phyloP scores from a whole-genome alignment of 805 yeast genomes.

The Candida parachauliodes region DNA sequence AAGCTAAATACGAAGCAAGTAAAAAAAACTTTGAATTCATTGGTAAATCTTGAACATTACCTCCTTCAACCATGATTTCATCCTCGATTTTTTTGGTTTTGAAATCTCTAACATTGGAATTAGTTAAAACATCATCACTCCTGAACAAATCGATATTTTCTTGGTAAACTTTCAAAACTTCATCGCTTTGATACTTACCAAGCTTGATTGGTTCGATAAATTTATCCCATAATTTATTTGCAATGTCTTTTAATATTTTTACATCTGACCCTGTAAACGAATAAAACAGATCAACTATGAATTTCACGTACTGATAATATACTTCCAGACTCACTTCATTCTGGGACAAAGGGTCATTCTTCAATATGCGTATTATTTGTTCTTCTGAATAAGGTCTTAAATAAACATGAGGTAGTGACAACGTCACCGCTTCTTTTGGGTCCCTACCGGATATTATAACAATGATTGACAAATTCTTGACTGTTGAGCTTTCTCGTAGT shows the following conservation, averaged over 20 bases:
- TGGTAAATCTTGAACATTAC: slow-evolving; percentile 47
- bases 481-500: slow-evolving; percentile 39
- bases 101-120: slow-evolving; percentile 26
- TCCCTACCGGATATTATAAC: slow-evolving; percentile 40
- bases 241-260: slow-evolving; percentile 28
- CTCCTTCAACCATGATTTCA: slow-evolving; percentile 17
- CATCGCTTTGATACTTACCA: slow-evolving; percentile 20
- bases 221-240: slow-evolving; percentile 30
- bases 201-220: slow-evolving; percentile 24
- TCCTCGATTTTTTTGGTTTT: slow-evolving; percentile 17
- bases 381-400: slow-evolving; percentile 36
- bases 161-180: slow-evolving; percentile 33
- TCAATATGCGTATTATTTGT: slow-evolving; percentile 36
- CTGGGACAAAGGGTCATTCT: slow-evolving; percentile 22
- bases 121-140: slow-evolving; percentile 28
- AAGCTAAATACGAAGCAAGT: slow-evolving; percentile 79
- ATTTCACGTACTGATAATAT: slow-evolving; percentile 41
- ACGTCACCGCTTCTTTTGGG: slow-evolving; percentile 34
- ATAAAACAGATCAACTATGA: slow-evolving; percentile 43
- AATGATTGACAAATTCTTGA: slow-evolving; percentile 32
- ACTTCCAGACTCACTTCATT: slow-evolving; percentile 22
- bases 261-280: slow-evolving; percentile 45
- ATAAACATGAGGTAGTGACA: slow-evolving; percentile 36
- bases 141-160: slow-evolving; percentile 25
- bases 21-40: slow-evolving; percentile 64